Conservation (phyloP, 768 basidiomycete species). For the Pisolithus sp. region DNA sequence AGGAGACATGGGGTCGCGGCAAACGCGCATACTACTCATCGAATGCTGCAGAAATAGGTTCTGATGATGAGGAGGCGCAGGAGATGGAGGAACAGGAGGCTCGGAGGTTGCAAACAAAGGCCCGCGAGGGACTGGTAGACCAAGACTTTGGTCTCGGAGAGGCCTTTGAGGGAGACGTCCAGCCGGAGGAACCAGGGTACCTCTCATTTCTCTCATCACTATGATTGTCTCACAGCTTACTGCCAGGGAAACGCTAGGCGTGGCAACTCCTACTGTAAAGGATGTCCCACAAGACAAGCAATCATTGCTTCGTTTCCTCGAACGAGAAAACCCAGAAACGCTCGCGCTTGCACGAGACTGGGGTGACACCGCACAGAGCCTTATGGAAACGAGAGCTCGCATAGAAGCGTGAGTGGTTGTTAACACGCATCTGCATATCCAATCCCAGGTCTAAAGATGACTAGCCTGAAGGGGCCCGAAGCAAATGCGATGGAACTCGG, state of each 20-base stretch:
- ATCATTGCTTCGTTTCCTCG: constrained; percentile 56
- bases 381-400: constrained; percentile 48
- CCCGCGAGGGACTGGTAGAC: constrained; percentile 62
- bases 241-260: constrained; percentile 12
- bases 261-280: neutral
- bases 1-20: constrained; percentile 78
- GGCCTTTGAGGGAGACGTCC: constrained; percentile 32
- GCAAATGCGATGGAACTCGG: constrained; percentile 55
- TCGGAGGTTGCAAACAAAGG: constrained; percentile 67
- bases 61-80: constrained; percentile 84
- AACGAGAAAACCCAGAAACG: constrained; percentile 71
- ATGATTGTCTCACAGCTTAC: neutral
- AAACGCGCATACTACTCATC: constrained; percentile 83
- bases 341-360: constrained; percentile 80
- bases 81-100: constrained; percentile 88
- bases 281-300: constrained; percentile 51
- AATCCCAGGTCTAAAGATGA: neutral
- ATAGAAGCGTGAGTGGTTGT: constrained; percentile 44
- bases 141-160: constrained; percentile 83
- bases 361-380: constrained; percentile 57
- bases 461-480: constrained; percentile 44
- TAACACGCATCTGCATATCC: neutral
- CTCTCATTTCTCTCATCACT: neutral
- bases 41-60: constrained; percentile 73
- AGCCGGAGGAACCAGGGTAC: constrained; percentile 26